Evolutionary conservation across 2,329 filamentous ascomycete genomes (phyloP), one percentile per base, ranked within the genome.

Genomic region (Mycosphaerella sp.): DNA sequence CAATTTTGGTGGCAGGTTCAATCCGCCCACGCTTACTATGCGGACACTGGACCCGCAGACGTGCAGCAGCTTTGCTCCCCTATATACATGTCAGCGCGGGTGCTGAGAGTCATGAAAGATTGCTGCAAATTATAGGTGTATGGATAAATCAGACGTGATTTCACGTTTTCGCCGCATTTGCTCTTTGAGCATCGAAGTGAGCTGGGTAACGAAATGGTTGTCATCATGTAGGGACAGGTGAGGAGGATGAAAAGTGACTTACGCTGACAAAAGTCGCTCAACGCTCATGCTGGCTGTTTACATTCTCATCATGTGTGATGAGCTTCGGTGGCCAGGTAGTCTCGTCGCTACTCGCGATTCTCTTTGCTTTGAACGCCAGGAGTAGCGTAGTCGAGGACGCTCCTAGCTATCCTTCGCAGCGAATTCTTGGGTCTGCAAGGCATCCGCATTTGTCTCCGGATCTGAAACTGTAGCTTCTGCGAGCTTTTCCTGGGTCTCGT

Each of bases 371-470:
- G n/a, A 17, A 25, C 37, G 45, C 32, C 36, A 25, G 2, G 7
- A 25, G 17, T 13, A 42, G 17, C 45, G 45, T 37, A 36, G 17
- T 35, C 27, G 28, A 18, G 45, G 39, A 10, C 17, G 45, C 10
- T 17, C 17, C 45, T 49, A 49, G 36, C 45, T 42, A 32, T 61
- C 41, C 52, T 64, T 64, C 42, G 62, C 58, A 17, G 64, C 64
- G 41, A 68, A 66, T 0, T 65, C 66, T 39, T 61, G 44, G 3
- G 73, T 71, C 53, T 80, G 74, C 39, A 85, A 67, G 25, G 76
- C 76, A 46, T 68, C 67, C 2, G 75, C 75, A 46, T 73, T 71
- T 2, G 74, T 76, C 52, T 79, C 75, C 2, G 76, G 69, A 17
- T 49, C 62, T 4, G 65, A 75, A 27, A 77, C 72, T 36, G 72